Evolutionary conservation across 1,284 basidiomycete species (phyloP).

Genomic region (Trichosporon sp.): DNA sequence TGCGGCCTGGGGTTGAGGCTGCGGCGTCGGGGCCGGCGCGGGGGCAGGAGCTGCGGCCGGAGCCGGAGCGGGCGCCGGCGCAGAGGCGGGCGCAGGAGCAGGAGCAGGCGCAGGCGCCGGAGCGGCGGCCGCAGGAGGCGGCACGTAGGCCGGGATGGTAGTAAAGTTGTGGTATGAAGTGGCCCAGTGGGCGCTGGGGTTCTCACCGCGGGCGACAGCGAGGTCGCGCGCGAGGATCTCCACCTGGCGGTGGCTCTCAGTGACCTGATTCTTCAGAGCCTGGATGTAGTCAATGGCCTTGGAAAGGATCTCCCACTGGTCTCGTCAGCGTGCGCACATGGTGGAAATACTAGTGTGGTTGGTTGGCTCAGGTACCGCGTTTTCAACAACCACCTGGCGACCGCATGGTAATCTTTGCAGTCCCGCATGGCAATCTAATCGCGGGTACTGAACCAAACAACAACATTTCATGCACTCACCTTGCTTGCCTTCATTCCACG

Average conservation of each 20-base stretch:
- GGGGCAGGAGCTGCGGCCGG: not conserved
- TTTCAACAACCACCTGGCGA: not conserved
- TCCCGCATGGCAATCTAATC: conserved; percentile 4
- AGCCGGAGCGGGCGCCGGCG: not conserved
- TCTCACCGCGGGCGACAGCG: conserved; percentile 12
- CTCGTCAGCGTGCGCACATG: too few species aligned
- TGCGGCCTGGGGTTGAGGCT: conserved; percentile 1
- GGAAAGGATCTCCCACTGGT: conserved; percentile 20
- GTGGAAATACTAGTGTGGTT: not conserved
- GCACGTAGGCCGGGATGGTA: conserved; percentile 14
- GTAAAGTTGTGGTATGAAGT: conserved; percentile 17
- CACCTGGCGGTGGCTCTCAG: conserved; percentile 13
- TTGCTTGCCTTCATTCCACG: conserved; percentile 91
- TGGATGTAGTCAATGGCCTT: conserved; percentile 25
- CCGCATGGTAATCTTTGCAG: not conserved
- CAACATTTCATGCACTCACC: not conserved
- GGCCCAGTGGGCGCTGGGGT: conserved; percentile 12
- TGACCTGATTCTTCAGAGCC: conserved; percentile 18
- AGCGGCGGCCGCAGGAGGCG: conserved; percentile 7
- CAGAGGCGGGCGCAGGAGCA: not conserved
- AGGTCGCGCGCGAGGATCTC: conserved; percentile 17
- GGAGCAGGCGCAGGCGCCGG: not conserved
- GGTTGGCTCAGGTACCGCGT: not conserved
- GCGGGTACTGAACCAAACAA: conserved; percentile 50
- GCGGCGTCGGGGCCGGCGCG: not conserved